These are phyloP conservation scores for Garcia nutans DNA, from an alignment of 345 rosid genomes.

Conservation along the genomic window DNA sequence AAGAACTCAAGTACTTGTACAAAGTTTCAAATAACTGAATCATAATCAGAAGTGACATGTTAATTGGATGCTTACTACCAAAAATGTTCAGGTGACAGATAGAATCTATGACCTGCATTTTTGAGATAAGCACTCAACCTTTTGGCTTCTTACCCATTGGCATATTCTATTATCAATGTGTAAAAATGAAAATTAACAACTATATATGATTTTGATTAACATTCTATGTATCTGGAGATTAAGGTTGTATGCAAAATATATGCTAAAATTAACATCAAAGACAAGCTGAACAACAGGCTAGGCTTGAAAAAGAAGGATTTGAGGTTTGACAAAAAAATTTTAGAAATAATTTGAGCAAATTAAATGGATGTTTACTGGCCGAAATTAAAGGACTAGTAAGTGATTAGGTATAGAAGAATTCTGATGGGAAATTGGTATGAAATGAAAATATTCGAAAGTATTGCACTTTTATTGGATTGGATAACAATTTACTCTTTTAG, in stretches of 20 bases:
- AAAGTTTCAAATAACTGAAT: neutral
- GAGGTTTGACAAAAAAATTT: neutral
- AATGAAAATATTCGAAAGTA: too few species aligned
- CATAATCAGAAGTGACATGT: neutral
- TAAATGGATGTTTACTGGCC: neutral
- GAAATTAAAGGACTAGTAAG: neutral
- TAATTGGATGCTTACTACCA: neutral
- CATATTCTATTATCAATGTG: neutral
- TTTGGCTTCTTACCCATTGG: neutral
- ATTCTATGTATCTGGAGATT: neutral
- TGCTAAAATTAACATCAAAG: too few species aligned
- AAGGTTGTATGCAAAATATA: neutral
- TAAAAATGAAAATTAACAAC: neutral
- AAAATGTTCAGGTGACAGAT: too few species aligned
- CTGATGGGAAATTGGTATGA: neutral
- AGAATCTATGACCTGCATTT: neutral
- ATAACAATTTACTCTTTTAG: too few species aligned
- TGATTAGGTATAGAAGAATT: neutral
- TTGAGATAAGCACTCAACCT: neutral
- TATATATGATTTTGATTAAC: too few species aligned
- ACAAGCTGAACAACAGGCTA: neutral
- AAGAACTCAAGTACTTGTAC: neutral
- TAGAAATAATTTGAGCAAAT: neutral
- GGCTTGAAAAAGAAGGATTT: neutral
- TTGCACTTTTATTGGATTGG: too few species aligned